These are phyloP conservation scores for Lasiodiplodia hormozganensis DNA, from an alignment of 2,329 filamentous ascomycete species.

Conservation along the genomic window DNA sequence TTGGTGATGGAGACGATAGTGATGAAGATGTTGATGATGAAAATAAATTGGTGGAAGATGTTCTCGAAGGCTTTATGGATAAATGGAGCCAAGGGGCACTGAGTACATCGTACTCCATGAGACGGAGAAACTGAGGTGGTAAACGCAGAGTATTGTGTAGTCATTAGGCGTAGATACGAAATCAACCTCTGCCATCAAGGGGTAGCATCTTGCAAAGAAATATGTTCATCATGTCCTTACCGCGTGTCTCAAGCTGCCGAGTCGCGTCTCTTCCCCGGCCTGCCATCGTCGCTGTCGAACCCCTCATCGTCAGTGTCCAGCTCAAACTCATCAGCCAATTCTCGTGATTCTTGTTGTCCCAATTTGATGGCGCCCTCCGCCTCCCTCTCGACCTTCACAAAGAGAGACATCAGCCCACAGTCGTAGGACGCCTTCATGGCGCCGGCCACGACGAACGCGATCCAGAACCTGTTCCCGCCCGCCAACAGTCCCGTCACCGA, in stretches of 20 bases:
- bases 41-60: background rate
- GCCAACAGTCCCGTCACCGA: constrained; percentile 46
- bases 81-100: too few relatives aligned
- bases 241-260: background rate
- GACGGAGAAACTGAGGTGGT: too few relatives aligned
- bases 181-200: too few relatives aligned
- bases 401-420: constrained; percentile 43
- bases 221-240: background rate
- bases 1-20: too few relatives aligned
- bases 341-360: background rate
- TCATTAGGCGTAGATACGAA: too few relatives aligned
- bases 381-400: constrained; percentile 40
- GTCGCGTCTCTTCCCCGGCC: background rate
- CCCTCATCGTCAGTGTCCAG: constrained; percentile 3
- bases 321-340: constrained; percentile 14
- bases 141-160: too few relatives aligned
- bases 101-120: too few relatives aligned
- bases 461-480: constrained; percentile 43
- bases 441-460: constrained; percentile 48
- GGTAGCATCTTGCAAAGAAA: background rate
- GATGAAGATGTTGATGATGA: background rate
- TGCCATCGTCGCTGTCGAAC: background rate
- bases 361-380: background rate
- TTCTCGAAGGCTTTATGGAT: background rate
- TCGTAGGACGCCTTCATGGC: constrained; percentile 46